Percentiles rank a stretch among this genome's conserved stretches.
phyloP scores from a whole-genome alignment of 495 filamentous ascomycete species.

The Penicillium cinerascens region DNA sequence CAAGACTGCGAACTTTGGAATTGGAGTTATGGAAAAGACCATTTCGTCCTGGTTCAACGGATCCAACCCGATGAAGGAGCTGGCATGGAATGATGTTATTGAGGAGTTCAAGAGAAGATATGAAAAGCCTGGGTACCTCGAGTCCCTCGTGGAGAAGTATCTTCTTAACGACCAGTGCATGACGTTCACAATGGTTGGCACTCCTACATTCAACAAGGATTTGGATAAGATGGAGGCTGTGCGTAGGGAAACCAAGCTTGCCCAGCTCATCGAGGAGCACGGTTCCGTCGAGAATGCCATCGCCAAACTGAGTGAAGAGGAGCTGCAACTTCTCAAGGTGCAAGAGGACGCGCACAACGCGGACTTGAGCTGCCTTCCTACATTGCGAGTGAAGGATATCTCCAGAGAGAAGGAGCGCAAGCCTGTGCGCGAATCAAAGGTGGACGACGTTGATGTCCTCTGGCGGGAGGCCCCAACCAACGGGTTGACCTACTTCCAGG shows the following conservation, averaged over 20 bases:
- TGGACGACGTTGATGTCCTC: constrained; percentile 69
- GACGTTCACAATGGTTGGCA: constrained; percentile 93
- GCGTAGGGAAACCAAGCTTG: constrained; percentile 66
- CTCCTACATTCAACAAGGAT: constrained; percentile 63
- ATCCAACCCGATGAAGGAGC: constrained; percentile 80
- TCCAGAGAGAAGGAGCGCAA: constrained; percentile 71
- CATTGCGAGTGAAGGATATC: constrained; percentile 83
- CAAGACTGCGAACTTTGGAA: constrained; percentile 91
- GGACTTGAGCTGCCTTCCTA: constrained; percentile 83
- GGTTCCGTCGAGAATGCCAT: constrained; percentile 69
- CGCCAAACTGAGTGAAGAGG: constrained; percentile 63
- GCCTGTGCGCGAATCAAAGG: constrained; percentile 61
- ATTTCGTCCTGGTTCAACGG: constrained; percentile 94
- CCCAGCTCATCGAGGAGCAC: constrained; percentile 60
- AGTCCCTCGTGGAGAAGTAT: constrained; percentile 84
- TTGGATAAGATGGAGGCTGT: constrained; percentile 73
- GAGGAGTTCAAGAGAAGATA: constrained; percentile 71
- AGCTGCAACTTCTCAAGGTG: constrained; percentile 74
- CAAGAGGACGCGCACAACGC: constrained; percentile 78
- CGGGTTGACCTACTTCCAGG: constrained; percentile 93
- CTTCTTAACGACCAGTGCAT: constrained; percentile 79
- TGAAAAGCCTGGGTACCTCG: constrained; percentile 71
- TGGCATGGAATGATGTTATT: constrained; percentile 87
- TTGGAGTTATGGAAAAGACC: constrained; percentile 81
- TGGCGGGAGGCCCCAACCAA: constrained; percentile 93